Evolutionary conservation across 257 asterid species (phyloP).

Genomic region (Datura wrightii): DNA sequence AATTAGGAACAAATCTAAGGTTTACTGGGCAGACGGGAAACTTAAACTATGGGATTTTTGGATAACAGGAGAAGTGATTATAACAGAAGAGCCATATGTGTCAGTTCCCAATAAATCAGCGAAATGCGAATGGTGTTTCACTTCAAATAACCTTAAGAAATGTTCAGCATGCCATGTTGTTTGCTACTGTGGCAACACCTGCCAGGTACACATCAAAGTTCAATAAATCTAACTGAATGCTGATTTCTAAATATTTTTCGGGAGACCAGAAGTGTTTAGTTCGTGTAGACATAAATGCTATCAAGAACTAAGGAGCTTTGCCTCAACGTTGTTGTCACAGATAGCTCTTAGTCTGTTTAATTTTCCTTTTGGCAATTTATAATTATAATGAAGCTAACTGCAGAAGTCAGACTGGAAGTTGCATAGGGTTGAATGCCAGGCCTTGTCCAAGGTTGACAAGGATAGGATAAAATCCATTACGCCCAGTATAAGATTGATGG

Average conservation of each 20-base stretch:
- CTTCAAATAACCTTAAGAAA: slow-evolving; percentile 65
- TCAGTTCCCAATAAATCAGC: slow-evolving; percentile 69
- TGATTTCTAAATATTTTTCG: not conserved
- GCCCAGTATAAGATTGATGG: slow-evolving; percentile 80
- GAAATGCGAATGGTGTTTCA: slow-evolving; percentile 89
- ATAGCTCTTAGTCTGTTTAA: not conserved
- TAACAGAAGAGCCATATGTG: slow-evolving; percentile 78
- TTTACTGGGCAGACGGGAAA: not conserved
- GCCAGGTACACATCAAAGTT: slow-evolving; percentile 65
- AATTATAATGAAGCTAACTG: slow-evolving; percentile 29
- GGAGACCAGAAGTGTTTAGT: not conserved
- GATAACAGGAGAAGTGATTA: slow-evolving; percentile 75
- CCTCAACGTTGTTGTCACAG: not conserved
- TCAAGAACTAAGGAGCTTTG: slow-evolving; percentile 1
- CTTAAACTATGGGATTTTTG: not conserved
- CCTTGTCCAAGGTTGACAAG: slow-evolving; percentile 60
- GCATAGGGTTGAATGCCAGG: slow-evolving; percentile 72
- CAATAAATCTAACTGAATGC: not conserved
- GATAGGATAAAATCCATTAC: slow-evolving; percentile 69
- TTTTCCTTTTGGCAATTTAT: not conserved
- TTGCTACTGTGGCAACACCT: slow-evolving; percentile 73
- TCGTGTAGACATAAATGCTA: not conserved
- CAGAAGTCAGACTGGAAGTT: slow-evolving; percentile 92
- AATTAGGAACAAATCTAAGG: not conserved
- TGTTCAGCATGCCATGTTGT: slow-evolving; percentile 90